These are phyloP conservation scores for Ogataea hybrid DNA, from an alignment of 1,139 yeast genomes.

Conservation along the genomic window DNA sequence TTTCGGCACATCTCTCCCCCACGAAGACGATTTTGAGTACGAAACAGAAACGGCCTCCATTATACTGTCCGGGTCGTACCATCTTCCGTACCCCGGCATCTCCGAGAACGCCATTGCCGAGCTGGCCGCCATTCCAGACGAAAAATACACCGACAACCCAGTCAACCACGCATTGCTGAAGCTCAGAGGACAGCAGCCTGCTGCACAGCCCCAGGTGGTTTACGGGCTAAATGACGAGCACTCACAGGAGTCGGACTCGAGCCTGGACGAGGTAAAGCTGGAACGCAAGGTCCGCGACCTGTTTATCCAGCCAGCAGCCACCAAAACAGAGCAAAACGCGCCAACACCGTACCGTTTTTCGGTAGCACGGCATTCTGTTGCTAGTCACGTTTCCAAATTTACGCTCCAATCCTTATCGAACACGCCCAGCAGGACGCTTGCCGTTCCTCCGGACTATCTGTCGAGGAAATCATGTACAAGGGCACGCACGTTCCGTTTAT, in stretches of 20 bases:
- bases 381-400: conserved; percentile 22
- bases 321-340: background rate
- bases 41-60: conserved; percentile 24
- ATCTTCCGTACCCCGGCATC: conserved; percentile 56
- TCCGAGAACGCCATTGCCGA: conserved; percentile 63
- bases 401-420: conserved; percentile 28
- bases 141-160: conserved; percentile 64
- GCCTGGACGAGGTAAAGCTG: conserved; percentile 29
- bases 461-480: conserved; percentile 39
- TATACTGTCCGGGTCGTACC: conserved; percentile 31
- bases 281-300: conserved; percentile 33
- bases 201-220: conserved; percentile 4
- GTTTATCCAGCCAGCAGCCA: conserved; percentile 22
- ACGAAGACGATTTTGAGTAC: conserved; percentile 7
- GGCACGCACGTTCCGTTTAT: conserved; percentile 75
- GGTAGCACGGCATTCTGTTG: conserved; percentile 4
- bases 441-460: conserved; percentile 16
- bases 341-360: conserved; percentile 8
- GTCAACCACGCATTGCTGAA: conserved; percentile 72
- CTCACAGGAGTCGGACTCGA: conserved; percentile 3
- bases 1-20: conserved; percentile 3
- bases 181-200: conserved; percentile 59
- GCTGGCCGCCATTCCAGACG: conserved; percentile 81
- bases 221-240: conserved; percentile 29
- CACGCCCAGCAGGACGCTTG: conserved; percentile 25